Evolutionary conservation across 805 yeast species (phyloP).

Genomic region (Pichia rugopelliculosa): DNA sequence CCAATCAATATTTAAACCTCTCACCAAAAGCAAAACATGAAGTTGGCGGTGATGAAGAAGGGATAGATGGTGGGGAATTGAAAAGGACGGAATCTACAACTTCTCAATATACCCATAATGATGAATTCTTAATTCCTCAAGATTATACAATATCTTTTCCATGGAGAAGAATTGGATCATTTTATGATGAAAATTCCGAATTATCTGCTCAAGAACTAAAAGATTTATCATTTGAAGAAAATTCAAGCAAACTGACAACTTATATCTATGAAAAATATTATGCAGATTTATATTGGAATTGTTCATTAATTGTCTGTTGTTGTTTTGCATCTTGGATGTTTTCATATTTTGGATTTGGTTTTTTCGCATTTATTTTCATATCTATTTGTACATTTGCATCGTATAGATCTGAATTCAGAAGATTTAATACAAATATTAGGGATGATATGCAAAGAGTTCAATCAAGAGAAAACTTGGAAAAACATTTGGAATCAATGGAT

Average conservation of each 20-base stretch:
- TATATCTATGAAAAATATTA: constrained; percentile 63
- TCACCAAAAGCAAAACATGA: not conserved
- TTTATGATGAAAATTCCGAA: constrained; percentile 22
- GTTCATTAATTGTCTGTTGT: constrained; percentile 55
- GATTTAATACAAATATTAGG: constrained; percentile 65
- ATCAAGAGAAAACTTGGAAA: constrained; percentile 57
- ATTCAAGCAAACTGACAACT: constrained; percentile 36
- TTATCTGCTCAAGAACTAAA: constrained; percentile 16
- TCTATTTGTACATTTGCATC: constrained; percentile 56
- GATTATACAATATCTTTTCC: constrained; percentile 22
- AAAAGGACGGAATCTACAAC: not conserved
- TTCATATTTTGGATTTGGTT: constrained; percentile 57
- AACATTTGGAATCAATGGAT: constrained; percentile 63
- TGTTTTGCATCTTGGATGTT: constrained; percentile 66
- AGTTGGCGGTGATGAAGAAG: too few species aligned
- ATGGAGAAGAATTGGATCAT: constrained; percentile 31
- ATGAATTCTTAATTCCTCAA: constrained; percentile 9
- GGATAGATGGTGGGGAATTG: not conserved
- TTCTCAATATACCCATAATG: constrained; percentile 1
- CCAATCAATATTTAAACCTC: not conserved
- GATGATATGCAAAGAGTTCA: constrained; percentile 67
- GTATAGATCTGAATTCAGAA: constrained; percentile 64
- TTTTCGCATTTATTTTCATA: constrained; percentile 55
- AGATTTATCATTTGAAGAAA: constrained; percentile 11
- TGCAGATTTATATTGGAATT: constrained; percentile 68